Conservation (phyloP, 352 stramenopile genomes). For the Globisporangium ultimum region DNA sequence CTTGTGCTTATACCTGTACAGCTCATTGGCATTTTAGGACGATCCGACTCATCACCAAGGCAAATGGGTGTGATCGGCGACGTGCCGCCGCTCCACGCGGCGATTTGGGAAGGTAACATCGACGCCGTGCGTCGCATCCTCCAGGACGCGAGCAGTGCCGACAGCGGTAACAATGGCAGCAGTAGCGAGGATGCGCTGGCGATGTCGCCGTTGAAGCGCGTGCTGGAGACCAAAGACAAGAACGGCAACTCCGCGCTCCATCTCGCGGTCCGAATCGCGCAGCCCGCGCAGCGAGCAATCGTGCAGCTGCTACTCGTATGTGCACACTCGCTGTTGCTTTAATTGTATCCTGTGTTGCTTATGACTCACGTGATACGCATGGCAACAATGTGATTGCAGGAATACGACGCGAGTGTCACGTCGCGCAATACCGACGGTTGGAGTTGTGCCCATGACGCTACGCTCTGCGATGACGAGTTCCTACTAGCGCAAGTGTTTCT, state of each 20-base stretch:
- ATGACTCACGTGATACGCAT: neutral
- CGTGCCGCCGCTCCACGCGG: constrained; percentile 49
- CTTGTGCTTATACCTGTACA: too few relatives aligned
- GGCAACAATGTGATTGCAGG: constrained; percentile 15
- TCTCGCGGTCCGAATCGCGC: constrained; percentile 63
- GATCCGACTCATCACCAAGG: neutral
- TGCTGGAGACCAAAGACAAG: constrained; percentile 55
- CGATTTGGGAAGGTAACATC: constrained; percentile 66
- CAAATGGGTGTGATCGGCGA: neutral
- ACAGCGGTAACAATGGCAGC: neutral
- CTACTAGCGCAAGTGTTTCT: constrained; percentile 70
- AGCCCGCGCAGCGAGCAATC: constrained; percentile 56
- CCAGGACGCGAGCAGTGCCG: constrained; percentile 9
- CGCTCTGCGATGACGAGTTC: constrained; percentile 73
- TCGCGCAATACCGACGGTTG: constrained; percentile 49
- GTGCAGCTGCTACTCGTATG: constrained; percentile 54
- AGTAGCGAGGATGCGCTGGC: constrained; percentile 1
- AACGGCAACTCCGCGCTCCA: constrained; percentile 72
- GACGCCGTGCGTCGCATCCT: constrained; percentile 32
- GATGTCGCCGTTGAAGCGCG: constrained; percentile 18
- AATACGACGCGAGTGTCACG: constrained; percentile 30
- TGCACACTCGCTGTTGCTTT: neutral
- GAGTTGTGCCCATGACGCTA: constrained; percentile 74
- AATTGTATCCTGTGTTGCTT: neutral
- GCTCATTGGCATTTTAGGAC: too few relatives aligned